These are phyloP conservation scores for Papiliotrema laurentii DNA, from an alignment of 1,284 basidiomycete genomes.

Conservation along the genomic window DNA sequence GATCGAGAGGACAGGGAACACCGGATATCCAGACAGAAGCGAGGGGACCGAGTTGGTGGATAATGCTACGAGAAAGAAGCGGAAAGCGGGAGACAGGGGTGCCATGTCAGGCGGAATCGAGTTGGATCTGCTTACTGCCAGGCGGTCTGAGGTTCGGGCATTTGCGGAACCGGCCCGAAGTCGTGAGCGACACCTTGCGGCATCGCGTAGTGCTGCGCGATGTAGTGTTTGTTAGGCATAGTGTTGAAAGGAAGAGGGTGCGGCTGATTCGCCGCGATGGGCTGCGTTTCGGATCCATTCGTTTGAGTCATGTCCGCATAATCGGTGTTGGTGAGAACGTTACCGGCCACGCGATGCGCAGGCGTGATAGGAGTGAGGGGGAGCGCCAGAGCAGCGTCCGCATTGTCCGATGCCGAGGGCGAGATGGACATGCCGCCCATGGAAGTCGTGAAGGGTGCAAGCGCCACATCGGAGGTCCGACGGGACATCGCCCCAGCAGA, in stretches of 20 bases:
- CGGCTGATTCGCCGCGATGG: slow-evolving; percentile 1
- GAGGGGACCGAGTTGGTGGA: too few species aligned
- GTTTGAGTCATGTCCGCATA: slow-evolving; percentile 14
- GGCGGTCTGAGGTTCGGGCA: not conserved
- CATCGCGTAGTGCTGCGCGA: not conserved
- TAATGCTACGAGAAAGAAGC: too few species aligned
- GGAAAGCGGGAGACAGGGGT: too few species aligned
- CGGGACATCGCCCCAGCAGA: slow-evolving; percentile 16
- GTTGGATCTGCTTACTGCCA: too few species aligned
- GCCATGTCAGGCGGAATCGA: too few species aligned
- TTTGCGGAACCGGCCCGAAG: not conserved
- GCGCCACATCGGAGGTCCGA: slow-evolving; percentile 18
- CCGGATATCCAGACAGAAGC: too few species aligned
- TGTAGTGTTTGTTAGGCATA: slow-evolving; percentile 32
- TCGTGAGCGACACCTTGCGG: not conserved
- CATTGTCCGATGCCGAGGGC: slow-evolving; percentile 26
- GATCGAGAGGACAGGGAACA: too few species aligned
- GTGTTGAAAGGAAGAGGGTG: slow-evolving; percentile 12
- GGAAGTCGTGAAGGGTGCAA: slow-evolving; percentile 27
- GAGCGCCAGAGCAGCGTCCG: slow-evolving; percentile 11
- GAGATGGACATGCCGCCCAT: slow-evolving; percentile 36
- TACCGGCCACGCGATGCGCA: not conserved
- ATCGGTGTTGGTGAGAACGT: slow-evolving; percentile 18
- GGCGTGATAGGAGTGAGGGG: slow-evolving; percentile 22
- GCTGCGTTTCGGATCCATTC: slow-evolving; percentile 1